Evolutionary conservation across 2,329 filamentous ascomycete genomes (phyloP), one percentile per base, ranked within the genome.

Genomic region (Teratosphaeria epicoccoides): DNA sequence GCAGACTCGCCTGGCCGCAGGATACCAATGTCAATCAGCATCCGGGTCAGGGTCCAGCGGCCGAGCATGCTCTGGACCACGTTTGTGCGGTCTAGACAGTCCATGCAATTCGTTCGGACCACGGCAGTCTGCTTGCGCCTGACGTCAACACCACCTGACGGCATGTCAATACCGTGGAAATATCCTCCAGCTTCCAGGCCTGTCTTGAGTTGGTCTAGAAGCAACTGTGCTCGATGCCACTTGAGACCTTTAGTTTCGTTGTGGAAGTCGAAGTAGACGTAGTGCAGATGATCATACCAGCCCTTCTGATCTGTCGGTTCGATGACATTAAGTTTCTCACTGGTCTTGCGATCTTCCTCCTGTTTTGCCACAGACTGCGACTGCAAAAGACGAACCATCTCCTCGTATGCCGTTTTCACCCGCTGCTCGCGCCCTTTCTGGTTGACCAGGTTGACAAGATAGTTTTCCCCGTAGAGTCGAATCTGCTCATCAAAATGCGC

Each of bases 251-350:
- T 96, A 47, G 94, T 98, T 72, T 98, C 93, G 65, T 85, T 89
- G 73, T 98, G 94, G 69, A 94, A 98, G 72, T 98, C 93, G 66
- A 98, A 98, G 74, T 97, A 98, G 62, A 97, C 73, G 69, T 98
- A 98, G 72, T 98, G 91, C 44, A 98, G 74, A 44, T 84, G 84
- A 68, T 96, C 90, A 68, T 86, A 87, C 57, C 83, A 76, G 56
- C 85, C 79, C 52, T 74, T 73, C 46, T 74, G 74, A 45, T 80
- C 68, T 12, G 72, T 61, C 22, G 82, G 75, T 65, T 95, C 86
- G 56, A 95, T 81, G 25, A 84, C 76, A 62, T 83, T 85, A 67
- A 95, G 85, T 68, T 93, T 91, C 65, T 96, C 90, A 37, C 83
- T 76, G 0, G 84, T 86, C 49, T 61, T 63, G 26, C 58, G 57